phyloP scores from a whole-genome alignment of 441 rosid genomes.

The Capsella rubella region DNA sequence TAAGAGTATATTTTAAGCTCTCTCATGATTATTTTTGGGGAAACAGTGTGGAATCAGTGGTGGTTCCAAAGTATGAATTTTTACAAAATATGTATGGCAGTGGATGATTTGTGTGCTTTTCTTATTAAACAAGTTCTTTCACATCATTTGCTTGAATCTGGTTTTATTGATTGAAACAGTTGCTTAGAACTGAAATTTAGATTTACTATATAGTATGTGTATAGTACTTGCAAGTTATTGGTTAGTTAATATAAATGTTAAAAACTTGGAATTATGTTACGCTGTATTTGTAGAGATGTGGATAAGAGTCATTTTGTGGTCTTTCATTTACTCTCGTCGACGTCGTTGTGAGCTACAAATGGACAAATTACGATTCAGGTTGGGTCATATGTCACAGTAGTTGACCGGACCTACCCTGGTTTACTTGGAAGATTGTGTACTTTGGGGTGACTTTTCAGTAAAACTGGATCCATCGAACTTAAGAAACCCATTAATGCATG shows the following conservation, averaged over 20 bases:
- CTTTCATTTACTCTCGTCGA: background rate
- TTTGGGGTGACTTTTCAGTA: background rate
- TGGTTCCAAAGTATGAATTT: constrained; percentile 5
- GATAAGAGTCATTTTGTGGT: constrained; percentile 15
- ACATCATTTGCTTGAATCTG: background rate
- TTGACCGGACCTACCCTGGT: constrained; percentile 37
- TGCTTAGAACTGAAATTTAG: background rate
- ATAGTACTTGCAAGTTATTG: background rate
- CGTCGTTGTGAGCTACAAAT: background rate
- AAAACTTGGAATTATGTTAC: background rate
- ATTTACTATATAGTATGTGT: too few relatives aligned
- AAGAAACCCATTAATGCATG: constrained; percentile 21
- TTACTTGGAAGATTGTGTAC: constrained; percentile 26
- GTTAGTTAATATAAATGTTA: background rate
- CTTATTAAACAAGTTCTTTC: background rate
- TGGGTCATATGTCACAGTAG: constrained; percentile 36
- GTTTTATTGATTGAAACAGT: background rate
- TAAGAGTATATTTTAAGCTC: constrained; percentile 2
- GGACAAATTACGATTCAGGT: constrained; percentile 34
- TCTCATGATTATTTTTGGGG: constrained; percentile 18
- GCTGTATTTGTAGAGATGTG: background rate
- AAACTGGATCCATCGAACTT: constrained; percentile 16
- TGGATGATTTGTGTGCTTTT: constrained; percentile 7
- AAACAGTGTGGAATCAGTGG: constrained; percentile 10
- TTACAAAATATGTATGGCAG: constrained; percentile 12